Evolutionary conservation across 306 rosid genomes (phyloP).

Genomic region (Corylus americana): DNA sequence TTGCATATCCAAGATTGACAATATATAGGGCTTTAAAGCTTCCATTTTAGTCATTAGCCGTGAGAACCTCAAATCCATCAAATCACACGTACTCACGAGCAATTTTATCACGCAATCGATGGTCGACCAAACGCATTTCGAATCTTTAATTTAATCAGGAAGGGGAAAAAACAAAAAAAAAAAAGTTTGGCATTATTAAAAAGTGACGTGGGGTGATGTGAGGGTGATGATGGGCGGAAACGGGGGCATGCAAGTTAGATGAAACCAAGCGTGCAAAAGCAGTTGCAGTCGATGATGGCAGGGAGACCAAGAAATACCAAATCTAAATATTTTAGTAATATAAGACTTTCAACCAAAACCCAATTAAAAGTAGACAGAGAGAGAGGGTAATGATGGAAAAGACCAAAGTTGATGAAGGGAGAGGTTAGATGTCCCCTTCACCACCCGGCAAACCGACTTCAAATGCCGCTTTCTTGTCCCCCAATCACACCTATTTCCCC

Average conservation of each 20-base stretch:
- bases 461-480: constrained; percentile 79
- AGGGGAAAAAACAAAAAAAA: too few species aligned
- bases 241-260: neutral
- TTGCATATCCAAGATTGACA: too few species aligned
- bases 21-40: too few species aligned
- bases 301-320: neutral
- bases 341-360: neutral
- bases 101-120: too few species aligned
- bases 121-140: too few species aligned
- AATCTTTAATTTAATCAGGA: too few species aligned
- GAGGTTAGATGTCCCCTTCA: constrained; percentile 42
- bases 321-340: neutral
- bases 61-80: too few species aligned
- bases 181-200: too few species aligned
- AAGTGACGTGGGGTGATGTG: too few species aligned
- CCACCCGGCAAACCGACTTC: constrained; percentile 60
- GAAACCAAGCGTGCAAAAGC: constrained; percentile 6
- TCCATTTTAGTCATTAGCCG: too few species aligned
- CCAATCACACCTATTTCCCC: constrained; percentile 32
- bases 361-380: neutral
- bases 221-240: neutral
- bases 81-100: too few species aligned
- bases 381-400: constrained; percentile 44
- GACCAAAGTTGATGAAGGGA: constrained; percentile 11
- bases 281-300: neutral